phyloP scores from a whole-genome alignment of 345 rosid genomes.

The Murraya koenigii region DNA sequence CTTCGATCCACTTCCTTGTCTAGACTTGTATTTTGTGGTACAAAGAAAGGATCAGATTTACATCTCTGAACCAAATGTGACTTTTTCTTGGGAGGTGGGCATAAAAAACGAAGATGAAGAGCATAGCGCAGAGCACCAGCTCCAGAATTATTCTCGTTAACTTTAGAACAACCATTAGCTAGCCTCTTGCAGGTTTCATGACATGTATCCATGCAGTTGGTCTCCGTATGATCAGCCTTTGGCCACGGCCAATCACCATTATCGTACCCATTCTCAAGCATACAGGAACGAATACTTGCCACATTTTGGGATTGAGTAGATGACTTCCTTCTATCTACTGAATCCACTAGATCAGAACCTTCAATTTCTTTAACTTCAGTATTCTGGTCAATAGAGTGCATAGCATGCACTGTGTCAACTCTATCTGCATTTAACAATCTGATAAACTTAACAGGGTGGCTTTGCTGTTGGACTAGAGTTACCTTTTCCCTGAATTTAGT shows the following conservation, averaged over 20 bases:
- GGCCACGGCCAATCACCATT: conserved; percentile 27
- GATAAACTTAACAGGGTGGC: not conserved
- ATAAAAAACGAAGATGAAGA: conserved; percentile 82
- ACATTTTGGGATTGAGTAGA: conserved; percentile 7
- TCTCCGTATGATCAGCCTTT: conserved; percentile 21
- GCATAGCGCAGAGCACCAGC: conserved; percentile 86
- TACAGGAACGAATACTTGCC: conserved; percentile 16
- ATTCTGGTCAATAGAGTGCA: conserved; percentile 14
- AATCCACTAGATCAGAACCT: conserved; percentile 29
- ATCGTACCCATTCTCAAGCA: conserved; percentile 17
- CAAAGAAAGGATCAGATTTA: conserved; percentile 38
- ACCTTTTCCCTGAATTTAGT: conserved; percentile 27
- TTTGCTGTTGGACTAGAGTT: conserved; percentile 13
- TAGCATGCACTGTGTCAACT: not conserved
- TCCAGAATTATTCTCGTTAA: conserved; percentile 43
- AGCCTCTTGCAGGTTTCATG: conserved; percentile 24
- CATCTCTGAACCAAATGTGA: conserved; percentile 51
- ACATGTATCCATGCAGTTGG: conserved; percentile 21
- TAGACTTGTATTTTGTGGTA: conserved; percentile 30
- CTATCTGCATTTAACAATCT: not conserved
- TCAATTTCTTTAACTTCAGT: conserved; percentile 26
- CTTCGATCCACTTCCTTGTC: conserved; percentile 55
- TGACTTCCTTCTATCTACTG: conserved; percentile 24
- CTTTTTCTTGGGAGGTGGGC: conserved; percentile 59
- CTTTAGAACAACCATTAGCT: conserved; percentile 40